Conservation (phyloP, 106 monocot species). For the Apostasia shenzhenica region DNA sequence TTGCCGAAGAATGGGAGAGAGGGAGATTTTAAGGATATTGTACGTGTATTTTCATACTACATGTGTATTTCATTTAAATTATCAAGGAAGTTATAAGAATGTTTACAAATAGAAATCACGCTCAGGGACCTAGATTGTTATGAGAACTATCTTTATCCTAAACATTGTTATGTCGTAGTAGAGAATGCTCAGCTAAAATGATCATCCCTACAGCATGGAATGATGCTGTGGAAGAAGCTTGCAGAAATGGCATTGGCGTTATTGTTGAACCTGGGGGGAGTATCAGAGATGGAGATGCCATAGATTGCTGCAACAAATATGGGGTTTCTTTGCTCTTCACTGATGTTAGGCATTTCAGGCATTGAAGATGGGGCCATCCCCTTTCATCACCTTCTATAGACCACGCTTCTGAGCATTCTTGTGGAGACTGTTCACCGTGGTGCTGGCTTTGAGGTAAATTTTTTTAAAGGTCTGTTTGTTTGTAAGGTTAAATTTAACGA, state of each 20-base stretch:
- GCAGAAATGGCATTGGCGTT: slow-evolving; percentile 58
- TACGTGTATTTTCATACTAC: too few species aligned
- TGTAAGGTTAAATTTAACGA: too few species aligned
- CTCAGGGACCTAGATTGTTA: too few species aligned
- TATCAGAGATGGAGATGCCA: slow-evolving; percentile 74
- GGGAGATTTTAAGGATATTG: too few species aligned
- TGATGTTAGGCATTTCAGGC: slow-evolving; percentile 85
- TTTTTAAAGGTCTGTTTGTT: not conserved
- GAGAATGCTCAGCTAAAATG: not conserved
- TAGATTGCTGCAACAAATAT: slow-evolving; percentile 95
- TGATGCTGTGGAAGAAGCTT: slow-evolving; percentile 96
- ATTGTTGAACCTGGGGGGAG: slow-evolving; percentile 96
- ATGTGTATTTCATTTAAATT: too few species aligned
- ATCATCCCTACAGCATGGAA: slow-evolving; percentile 67
- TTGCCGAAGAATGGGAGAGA: too few species aligned
- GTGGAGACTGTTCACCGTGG: not conserved
- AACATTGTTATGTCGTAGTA: too few species aligned
- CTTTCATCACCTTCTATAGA: not conserved
- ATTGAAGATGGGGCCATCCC: slow-evolving; percentile 19
- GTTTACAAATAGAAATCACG: too few species aligned
- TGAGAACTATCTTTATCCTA: too few species aligned
- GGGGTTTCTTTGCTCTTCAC: slow-evolving; percentile 87
- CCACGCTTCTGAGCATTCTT: not conserved
- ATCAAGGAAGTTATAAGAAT: too few species aligned
- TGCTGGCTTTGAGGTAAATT: not conserved